These are phyloP conservation scores for Solanum etuberosum DNA, from an alignment of 257 asterid species.

Conservation along the genomic window DNA sequence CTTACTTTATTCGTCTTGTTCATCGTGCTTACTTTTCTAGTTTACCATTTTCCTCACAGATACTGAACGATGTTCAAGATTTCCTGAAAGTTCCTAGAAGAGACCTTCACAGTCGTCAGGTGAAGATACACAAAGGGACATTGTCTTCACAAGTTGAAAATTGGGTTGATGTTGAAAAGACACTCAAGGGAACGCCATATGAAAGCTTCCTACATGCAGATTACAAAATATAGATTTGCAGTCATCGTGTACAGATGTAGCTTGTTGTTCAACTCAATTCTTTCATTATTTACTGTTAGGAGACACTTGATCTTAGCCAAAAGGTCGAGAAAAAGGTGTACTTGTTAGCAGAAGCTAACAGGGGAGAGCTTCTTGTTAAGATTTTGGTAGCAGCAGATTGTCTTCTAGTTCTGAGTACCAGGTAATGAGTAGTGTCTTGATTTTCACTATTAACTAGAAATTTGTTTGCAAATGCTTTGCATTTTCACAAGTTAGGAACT, in stretches of 20 bases:
- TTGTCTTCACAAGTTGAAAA: conserved; percentile 71
- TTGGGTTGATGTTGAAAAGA: conserved; percentile 64
- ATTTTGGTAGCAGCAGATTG: not conserved
- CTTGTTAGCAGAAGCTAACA: conserved; percentile 31
- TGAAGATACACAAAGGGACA: conserved; percentile 82
- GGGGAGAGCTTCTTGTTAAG: conserved; percentile 1
- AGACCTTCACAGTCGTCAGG: conserved; percentile 68
- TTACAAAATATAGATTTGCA: conserved; percentile 36
- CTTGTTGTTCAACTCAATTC: conserved; percentile 6
- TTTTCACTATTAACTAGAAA: not conserved
- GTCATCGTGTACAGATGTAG: not conserved
- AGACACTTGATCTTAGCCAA: conserved; percentile 45
- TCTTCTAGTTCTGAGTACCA: not conserved
- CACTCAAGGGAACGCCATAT: conserved; percentile 68
- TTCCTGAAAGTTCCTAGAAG: conserved; percentile 63
- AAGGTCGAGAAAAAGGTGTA: conserved; percentile 44
- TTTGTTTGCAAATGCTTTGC: not conserved
- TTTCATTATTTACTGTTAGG: conserved; percentile 35
- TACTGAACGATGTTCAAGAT: conserved; percentile 66
- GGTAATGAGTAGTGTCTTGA: not conserved
- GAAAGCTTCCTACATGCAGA: conserved; percentile 50
- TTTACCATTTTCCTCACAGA: conserved; percentile 24
- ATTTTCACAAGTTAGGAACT: not conserved
- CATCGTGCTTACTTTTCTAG: not conserved
- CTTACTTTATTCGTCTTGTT: not conserved